phyloP scores from a whole-genome alignment of 208 protist genomes.

The Acanthamoeba royreba region DNA sequence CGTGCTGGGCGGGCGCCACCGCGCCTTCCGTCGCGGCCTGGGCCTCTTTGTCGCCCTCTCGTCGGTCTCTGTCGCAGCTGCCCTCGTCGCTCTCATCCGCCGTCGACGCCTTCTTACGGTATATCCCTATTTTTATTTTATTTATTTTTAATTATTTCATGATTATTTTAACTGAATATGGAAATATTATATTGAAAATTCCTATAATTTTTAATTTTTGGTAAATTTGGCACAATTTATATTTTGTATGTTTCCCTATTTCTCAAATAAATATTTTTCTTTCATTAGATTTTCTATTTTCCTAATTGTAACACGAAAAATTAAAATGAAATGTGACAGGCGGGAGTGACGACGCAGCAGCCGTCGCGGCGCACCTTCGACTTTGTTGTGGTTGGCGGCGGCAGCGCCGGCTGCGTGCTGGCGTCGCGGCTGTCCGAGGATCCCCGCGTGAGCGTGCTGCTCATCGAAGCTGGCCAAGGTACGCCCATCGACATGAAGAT shows the following conservation, averaged over 20 bases:
- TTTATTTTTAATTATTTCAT: too few species aligned
- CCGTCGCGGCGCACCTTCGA: not conserved
- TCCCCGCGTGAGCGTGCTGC: conserved; percentile 3
- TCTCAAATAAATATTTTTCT: not conserved
- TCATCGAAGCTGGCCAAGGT: conserved; percentile 39
- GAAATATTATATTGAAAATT: too few species aligned
- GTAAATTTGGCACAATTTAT: not conserved
- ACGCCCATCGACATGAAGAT: too few species aligned
- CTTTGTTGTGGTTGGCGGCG: conserved; percentile 5
- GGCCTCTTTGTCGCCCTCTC: not conserved
- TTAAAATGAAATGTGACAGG: too few species aligned
- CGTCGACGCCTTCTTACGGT: not conserved
- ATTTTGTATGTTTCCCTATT: not conserved
- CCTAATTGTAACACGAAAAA: too few species aligned
- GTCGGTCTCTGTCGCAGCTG: not conserved
- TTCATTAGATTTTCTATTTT: not conserved
- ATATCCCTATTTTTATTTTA: too few species aligned
- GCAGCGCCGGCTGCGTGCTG: conserved; percentile 27
- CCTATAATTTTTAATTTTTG: not conserved
- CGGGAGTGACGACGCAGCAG: not conserved
- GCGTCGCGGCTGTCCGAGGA: conserved; percentile 28
- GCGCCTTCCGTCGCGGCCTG: not conserved
- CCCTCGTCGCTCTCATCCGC: not conserved
- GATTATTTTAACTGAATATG: too few species aligned
- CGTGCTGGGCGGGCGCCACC: not conserved